Conservation (phyloP, 2,329 filamentous ascomycete species). For the Harringtonia aguacate region DNA sequence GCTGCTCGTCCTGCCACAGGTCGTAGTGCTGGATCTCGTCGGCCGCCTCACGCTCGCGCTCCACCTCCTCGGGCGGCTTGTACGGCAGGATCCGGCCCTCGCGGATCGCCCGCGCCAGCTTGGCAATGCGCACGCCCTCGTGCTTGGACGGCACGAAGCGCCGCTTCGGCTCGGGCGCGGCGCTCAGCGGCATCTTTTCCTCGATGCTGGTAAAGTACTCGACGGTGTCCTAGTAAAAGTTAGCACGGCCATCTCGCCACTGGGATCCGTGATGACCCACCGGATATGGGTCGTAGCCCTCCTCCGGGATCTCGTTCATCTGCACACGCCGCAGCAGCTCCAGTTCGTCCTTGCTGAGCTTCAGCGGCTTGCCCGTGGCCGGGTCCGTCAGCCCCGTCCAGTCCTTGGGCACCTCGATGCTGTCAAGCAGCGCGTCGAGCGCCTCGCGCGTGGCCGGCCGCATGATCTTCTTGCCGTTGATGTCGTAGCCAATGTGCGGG, state of each 20-base stretch:
- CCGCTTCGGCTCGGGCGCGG: constrained; percentile 90
- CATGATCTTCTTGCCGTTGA: constrained; percentile 97
- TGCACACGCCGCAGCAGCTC: constrained; percentile 83
- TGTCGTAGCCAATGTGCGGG: constrained; percentile 96
- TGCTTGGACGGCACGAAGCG: constrained; percentile 95
- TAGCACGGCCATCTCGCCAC: no score
- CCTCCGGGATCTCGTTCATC: constrained; percentile 75
- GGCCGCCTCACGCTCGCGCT: constrained; percentile 57
- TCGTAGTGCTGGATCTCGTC: constrained; percentile 69
- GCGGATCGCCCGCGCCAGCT: constrained; percentile 89
- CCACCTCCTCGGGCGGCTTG: constrained; percentile 56
- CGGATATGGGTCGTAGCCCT: constrained; percentile 88
- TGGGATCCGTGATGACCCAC: constrained; percentile 32
- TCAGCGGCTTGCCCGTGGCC: constrained; percentile 82
- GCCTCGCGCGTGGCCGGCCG: constrained; percentile 89
- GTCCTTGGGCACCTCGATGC: constrained; percentile 91
- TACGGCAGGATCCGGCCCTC: constrained; percentile 92
- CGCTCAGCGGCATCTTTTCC: constrained; percentile 90
- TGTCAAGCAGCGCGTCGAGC: constrained; percentile 85
- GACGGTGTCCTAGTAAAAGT: constrained; percentile 69
- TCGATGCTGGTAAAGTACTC: constrained; percentile 88
- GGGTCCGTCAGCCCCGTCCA: constrained; percentile 96
- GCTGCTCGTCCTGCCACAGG: constrained; percentile 87
- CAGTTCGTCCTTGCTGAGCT: constrained; percentile 78
- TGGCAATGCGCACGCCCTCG: constrained; percentile 92